phyloP scores from a whole-genome alignment of 495 filamentous ascomycete genomes.

The Tuber brumale region DNA sequence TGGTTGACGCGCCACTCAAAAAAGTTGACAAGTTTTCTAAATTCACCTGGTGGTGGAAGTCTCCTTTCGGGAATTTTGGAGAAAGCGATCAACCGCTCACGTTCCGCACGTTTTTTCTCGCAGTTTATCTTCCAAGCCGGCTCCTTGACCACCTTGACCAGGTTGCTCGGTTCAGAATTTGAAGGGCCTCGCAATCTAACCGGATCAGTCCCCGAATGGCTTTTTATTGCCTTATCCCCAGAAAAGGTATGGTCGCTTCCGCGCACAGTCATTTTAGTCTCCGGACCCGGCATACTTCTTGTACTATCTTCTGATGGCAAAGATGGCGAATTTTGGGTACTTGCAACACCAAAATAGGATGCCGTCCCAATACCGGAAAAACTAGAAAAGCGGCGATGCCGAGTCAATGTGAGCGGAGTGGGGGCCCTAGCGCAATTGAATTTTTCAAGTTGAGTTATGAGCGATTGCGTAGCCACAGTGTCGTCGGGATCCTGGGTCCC shows the following conservation, averaged over 20 bases:
- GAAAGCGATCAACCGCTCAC: constrained; percentile 16
- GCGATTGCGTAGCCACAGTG: not conserved
- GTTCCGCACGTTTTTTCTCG: not conserved
- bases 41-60: constrained; percentile 4
- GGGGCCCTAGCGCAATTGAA: not conserved
- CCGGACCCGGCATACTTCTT: not conserved
- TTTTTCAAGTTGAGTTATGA: not conserved
- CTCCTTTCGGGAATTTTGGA: constrained; percentile 19
- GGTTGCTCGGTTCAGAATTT: not conserved
- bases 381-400: not conserved
- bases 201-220: not conserved
- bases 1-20: constrained; percentile 20
- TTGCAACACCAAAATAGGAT: not conserved
- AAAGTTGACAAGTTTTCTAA: constrained; percentile 8
- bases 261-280: not conserved
- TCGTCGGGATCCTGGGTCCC: not conserved
- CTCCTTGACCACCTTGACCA: not conserved
- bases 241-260: not conserved
- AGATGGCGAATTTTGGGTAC: not conserved
- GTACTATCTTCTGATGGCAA: not conserved
- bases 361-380: not conserved
- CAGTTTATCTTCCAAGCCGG: not conserved
- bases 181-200: not conserved
- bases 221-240: no score
- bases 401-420: not conserved